Conservation (phyloP, 2,329 filamentous ascomycete species). For the Metarhizium album region DNA sequence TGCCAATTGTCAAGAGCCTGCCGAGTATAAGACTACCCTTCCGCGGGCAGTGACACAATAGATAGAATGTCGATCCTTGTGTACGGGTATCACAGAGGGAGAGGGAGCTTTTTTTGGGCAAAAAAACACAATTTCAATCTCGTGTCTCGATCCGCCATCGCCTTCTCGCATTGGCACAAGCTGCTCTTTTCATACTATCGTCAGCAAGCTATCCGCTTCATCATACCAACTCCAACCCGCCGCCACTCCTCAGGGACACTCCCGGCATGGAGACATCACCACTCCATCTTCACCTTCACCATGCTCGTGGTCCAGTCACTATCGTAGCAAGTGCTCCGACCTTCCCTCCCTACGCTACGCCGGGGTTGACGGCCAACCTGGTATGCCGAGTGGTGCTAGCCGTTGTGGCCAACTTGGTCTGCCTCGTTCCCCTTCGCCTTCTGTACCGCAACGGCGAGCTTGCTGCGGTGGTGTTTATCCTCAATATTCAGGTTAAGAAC, state of each 20-base stretch:
- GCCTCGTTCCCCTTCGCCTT: constrained; percentile 39
- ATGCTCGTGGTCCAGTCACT: not conserved
- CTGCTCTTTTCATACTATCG: not conserved
- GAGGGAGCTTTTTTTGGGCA: not conserved
- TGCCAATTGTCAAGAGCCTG: not conserved
- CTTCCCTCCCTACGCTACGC: constrained; percentile 14
- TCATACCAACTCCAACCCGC: not conserved
- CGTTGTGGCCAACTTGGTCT: constrained; percentile 32
- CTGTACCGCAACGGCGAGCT: constrained; percentile 44
- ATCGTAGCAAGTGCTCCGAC: constrained; percentile 3
- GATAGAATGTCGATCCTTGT: not conserved
- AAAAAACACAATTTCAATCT: not conserved
- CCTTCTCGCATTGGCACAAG: not conserved
- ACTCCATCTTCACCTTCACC: not conserved
- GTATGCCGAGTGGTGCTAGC: constrained; percentile 37
- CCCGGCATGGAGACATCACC: constrained; percentile 1
- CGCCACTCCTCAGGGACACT: not conserved
- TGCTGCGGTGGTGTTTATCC: constrained; percentile 38
- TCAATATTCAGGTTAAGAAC: constrained; percentile 34
- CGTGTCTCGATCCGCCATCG: not conserved
- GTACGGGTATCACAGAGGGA: not conserved
- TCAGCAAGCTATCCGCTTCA: not conserved
- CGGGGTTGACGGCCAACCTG: constrained; percentile 32
- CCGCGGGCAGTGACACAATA: constrained; percentile 3
- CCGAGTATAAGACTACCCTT: constrained; percentile 2